Base-by-base conservation (phyloP, 495 filamentous ascomycete genomes). In the Penicillium psychrofluorescens region DNA sequence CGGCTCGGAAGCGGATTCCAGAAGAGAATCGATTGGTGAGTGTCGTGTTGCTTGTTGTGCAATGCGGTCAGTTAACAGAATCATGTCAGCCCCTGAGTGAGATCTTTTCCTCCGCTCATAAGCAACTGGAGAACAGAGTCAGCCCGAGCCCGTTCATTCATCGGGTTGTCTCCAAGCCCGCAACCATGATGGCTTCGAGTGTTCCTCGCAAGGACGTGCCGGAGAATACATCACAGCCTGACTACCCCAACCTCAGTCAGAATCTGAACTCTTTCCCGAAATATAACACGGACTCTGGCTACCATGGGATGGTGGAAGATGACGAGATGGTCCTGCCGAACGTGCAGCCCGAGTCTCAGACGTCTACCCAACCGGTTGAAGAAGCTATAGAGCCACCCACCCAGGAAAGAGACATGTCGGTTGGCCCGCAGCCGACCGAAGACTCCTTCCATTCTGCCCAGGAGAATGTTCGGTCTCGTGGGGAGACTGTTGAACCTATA, bases 51-150 rank as follows among this genome's bases (percentile, higher is more conserved):
- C 11, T 38, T 38, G 32, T 14, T 28, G n/a, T 35, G 27, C 10
- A 40, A 29, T 29, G 50, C 52, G 35, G 14, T 35, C 22, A 36
- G 38, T 45, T 62, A 49, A 61, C 15, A 48, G 48, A 27, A 55
- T 35, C 13, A 8, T 15, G 49, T 46, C 51, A 96, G 89, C 90
- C 88, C 34, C 69, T 94, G 31, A 84, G 84, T 41, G 82, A 95
- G 58, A 81, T 95, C 13, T 95, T 95, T 54, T 74, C 76, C n/a
- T 64, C 71, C 7, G 72, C 80, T 33, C 62, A 66, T 16, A 71
- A 71, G 40, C 50, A 58, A 50, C 35, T 74, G 66, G 49, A 68
- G 35, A 54, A 55, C 36, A 63, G 54, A 38, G 41, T 53, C 16
- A 62, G 45, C 38, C 48, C 61, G 4, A 68, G 62, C 36, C 64